phyloP scores from a whole-genome alignment of 2,329 filamentous ascomycete species.

The Colletotrichum paranaense region DNA sequence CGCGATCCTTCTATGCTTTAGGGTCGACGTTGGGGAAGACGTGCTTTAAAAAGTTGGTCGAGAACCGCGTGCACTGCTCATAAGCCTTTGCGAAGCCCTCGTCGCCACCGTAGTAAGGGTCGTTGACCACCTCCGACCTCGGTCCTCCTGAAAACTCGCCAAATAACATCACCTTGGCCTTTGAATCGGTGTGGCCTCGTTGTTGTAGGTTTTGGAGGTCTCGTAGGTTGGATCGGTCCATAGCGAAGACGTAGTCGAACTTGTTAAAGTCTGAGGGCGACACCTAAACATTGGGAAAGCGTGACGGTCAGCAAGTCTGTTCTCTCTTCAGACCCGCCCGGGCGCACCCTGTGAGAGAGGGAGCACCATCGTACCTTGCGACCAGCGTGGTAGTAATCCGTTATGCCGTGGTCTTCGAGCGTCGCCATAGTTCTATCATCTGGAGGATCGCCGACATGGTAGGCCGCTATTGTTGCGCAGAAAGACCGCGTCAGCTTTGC shows the following conservation, averaged over 20 bases:
- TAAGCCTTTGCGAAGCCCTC: slow-evolving; percentile 89
- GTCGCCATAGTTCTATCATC: slow-evolving; percentile 88
- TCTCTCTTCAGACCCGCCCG: background rate
- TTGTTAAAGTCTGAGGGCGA: slow-evolving; percentile 77
- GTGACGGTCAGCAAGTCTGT: slow-evolving; percentile 1
- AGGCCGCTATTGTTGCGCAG: slow-evolving; percentile 68
- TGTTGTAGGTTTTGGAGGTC: slow-evolving; percentile 74
- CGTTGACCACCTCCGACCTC: slow-evolving; percentile 78
- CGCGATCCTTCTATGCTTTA: slow-evolving; percentile 1
- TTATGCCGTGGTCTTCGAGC: slow-evolving; percentile 79
- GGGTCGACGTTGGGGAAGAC: slow-evolving; percentile 55
- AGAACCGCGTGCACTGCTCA: slow-evolving; percentile 83
- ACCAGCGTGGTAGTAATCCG: slow-evolving; percentile 79
- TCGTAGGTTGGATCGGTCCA: slow-evolving; percentile 86
- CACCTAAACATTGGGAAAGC: slow-evolving; percentile 51
- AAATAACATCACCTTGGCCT: slow-evolving; percentile 82
- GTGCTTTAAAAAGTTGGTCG: slow-evolving; percentile 77
- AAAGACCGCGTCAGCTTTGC: slow-evolving; percentile 5
- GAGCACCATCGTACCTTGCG: slow-evolving; percentile 72
- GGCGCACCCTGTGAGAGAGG: slow-evolving; percentile 6
- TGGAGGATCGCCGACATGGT: slow-evolving; percentile 81
- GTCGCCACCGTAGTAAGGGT: slow-evolving; percentile 92
- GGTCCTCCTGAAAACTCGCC: slow-evolving; percentile 79
- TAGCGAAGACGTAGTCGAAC: slow-evolving; percentile 95
- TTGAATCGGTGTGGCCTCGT: slow-evolving; percentile 65